Evolutionary conservation across 1,284 basidiomycete genomes (phyloP).

Genomic region (Amylostereum areolatum): DNA sequence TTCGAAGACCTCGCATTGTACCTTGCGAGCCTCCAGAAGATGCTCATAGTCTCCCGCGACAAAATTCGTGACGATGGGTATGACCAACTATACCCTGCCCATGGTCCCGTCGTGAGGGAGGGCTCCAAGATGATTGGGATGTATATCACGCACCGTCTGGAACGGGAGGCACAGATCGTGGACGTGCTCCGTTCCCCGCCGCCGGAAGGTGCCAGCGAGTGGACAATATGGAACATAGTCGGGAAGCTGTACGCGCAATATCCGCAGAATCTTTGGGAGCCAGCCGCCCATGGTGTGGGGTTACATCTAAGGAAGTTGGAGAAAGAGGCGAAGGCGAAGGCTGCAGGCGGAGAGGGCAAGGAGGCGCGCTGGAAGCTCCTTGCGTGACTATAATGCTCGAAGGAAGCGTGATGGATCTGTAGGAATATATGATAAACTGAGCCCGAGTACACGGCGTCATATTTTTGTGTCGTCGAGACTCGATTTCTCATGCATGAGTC

Average conservation of each 20-base stretch:
- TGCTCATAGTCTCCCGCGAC: constrained; percentile 28
- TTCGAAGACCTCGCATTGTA: constrained; percentile 84
- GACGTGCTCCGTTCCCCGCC: constrained; percentile 40
- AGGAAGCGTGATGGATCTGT: too few species aligned
- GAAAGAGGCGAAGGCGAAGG: constrained; percentile 52
- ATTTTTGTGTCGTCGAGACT: too few species aligned
- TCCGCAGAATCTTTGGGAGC: constrained; percentile 65
- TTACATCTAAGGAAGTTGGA: constrained; percentile 76
- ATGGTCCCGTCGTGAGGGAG: constrained; percentile 73
- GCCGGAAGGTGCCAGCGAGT: constrained; percentile 24
- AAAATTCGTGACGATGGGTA: constrained; percentile 24
- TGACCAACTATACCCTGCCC: constrained; percentile 73
- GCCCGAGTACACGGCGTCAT: too few species aligned
- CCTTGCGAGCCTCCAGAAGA: constrained; percentile 59
- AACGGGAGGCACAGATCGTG: constrained; percentile 80
- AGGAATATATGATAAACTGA: too few species aligned
- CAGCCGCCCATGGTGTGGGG: constrained; percentile 65
- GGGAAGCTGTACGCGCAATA: constrained; percentile 63
- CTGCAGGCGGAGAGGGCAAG: constrained; percentile 42
- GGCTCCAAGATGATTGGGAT: constrained; percentile 53
- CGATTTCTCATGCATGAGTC: too few species aligned
- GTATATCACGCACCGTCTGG: constrained; percentile 80
- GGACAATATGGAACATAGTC: constrained; percentile 67
- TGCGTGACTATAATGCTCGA: too few species aligned
- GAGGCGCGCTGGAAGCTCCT: constrained; percentile 25